Evolutionary conservation across 352 stramenopile species (phyloP), one percentile per base, ranked within the genome.

Genomic region (Peronospora belbahrii): DNA sequence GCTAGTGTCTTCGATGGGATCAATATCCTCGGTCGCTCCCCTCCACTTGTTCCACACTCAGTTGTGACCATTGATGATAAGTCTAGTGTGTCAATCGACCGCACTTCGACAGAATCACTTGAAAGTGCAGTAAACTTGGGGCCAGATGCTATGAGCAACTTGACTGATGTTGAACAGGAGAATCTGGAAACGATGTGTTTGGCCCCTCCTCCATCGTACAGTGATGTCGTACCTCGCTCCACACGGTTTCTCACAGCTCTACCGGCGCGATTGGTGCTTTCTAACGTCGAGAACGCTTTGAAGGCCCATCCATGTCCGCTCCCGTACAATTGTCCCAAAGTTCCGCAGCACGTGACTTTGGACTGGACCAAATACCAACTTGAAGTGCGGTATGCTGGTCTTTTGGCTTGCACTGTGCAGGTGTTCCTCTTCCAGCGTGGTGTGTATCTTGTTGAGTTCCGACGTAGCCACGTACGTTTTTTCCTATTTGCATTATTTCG

Each of bases 391-490:
- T 82, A 81, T 52, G 67, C 57, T 36, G 69, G 65, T 47, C 59
- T 84, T 17, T 48, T 87, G 30, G 77, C 70, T 28, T 89, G 80
- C 48, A 83, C 75, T 6, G 71, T 89, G n/a, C 76, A 83, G 44
- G 73, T 91, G 13, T 89, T 88, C 40, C 63, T 89, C 17, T 87
- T 83, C 44, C 77, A 88, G 47, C 74, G 74, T 24, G 78, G 78
- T 14, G 70, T 91, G 5, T 91, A 91, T 56, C 55, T 89, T 11
- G 75, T 89, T 8, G 80, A 91, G 46, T 89, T 89, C 25, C 74
- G 70, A 28, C 77, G 80, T 25, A 73, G 75, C 45, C 75, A 89
- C 49, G 77, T 89, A 59, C n/a, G 60, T 66, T 46, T 10, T 20
- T 24, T n/a, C 28, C 15, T 17, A 13, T 36, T 30, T 10, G 8